These are phyloP conservation scores for Imleria badia DNA, from an alignment of 768 basidiomycete species.

Conservation along the genomic window DNA sequence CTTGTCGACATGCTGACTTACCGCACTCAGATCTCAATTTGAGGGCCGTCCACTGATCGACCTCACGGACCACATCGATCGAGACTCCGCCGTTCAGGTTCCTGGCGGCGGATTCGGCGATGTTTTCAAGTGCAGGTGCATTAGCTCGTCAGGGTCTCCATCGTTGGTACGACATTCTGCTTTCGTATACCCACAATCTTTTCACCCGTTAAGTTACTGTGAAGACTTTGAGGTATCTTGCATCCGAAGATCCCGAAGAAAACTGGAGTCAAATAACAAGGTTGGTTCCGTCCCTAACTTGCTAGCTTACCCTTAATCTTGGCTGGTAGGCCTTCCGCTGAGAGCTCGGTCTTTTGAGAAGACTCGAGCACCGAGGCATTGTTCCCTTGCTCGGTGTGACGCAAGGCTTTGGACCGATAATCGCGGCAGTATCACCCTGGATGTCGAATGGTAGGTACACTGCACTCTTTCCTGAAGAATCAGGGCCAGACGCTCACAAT, in stretches of 20 bases:
- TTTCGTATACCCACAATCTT: not conserved
- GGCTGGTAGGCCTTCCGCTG: not conserved
- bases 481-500: not conserved
- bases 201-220: not conserved
- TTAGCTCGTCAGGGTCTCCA: not conserved
- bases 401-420: not conserved
- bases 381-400: not conserved
- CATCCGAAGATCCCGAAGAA: not conserved
- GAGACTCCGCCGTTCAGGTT: not conserved
- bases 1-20: not conserved
- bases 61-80: not conserved
- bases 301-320: not conserved
- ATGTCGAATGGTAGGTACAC: not conserved
- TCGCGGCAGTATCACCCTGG: not conserved
- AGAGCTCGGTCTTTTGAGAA: slow-evolving; percentile 1
- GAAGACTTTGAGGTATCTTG: not conserved
- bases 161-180: not conserved
- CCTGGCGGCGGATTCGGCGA: not conserved
- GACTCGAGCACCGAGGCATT: slow-evolving; percentile 1
- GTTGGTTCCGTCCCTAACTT: not conserved
- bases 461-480: not conserved
- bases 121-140: slow-evolving; percentile 5
- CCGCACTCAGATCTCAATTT: not conserved
- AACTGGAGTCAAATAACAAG: not conserved
- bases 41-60: not conserved